Percentiles rank a stretch among this genome's conserved stretches.
Conservation (phyloP, 768 basidiomycete genomes). For the Kockovaella imperatae region DNA sequence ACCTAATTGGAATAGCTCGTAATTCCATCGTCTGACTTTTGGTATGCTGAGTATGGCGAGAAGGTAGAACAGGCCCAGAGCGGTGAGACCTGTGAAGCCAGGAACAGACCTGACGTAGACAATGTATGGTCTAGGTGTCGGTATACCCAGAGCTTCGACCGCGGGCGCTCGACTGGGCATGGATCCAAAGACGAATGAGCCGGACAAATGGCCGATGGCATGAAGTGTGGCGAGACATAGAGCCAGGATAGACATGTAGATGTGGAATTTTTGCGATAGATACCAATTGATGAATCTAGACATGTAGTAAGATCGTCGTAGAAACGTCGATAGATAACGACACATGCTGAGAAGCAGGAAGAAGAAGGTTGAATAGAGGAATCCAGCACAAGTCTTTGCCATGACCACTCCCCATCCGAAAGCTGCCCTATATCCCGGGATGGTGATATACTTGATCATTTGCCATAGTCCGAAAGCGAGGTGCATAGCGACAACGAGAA, state of each 20-base stretch:
- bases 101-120: slow-evolving; percentile 10
- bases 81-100: slow-evolving; percentile 10
- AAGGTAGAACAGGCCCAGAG: slow-evolving; percentile 17
- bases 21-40: slow-evolving; percentile 14
- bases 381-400: slow-evolving; percentile 19
- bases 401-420: slow-evolving; percentile 26
- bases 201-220: slow-evolving; percentile 18
- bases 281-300: slow-evolving; percentile 25
- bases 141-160: slow-evolving; percentile 5
- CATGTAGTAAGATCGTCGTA: slow-evolving; percentile 13
- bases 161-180: slow-evolving; percentile 6
- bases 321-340: slow-evolving; percentile 18
- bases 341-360: slow-evolving; percentile 20
- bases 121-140: slow-evolving; percentile 9
- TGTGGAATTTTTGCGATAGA: slow-evolving; percentile 20
- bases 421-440: slow-evolving; percentile 8
- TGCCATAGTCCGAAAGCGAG: slow-evolving; percentile 18
- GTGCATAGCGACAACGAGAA: slow-evolving; percentile 6
- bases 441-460: slow-evolving; percentile 14
- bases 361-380: slow-evolving; percentile 16
- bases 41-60: slow-evolving; percentile 9
- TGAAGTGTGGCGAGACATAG: slow-evolving; percentile 15
- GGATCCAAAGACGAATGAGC: slow-evolving; percentile 16
- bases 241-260: slow-evolving; percentile 12
- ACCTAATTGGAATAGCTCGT: slow-evolving; percentile 21